phyloP scores from a whole-genome alignment of 108 stramenopile species.

The Nitzschia sp. region DNA sequence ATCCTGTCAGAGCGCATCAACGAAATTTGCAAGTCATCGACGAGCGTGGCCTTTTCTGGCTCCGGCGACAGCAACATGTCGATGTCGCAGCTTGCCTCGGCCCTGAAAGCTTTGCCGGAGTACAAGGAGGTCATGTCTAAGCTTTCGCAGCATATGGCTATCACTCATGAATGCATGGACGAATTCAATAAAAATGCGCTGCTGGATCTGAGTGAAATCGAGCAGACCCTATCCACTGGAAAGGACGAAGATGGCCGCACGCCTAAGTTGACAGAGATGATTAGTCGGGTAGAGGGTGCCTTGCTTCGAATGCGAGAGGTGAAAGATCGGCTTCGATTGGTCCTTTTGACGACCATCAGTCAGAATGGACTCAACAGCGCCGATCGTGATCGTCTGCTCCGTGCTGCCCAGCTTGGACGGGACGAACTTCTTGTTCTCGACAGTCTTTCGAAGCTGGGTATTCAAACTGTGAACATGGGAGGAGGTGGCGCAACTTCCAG shows the following conservation, averaged over 20 bases:
- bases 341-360: slow-evolving; percentile 83
- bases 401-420: slow-evolving; percentile 65
- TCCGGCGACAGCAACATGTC: slow-evolving; percentile 56
- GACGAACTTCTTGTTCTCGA: slow-evolving; percentile 59
- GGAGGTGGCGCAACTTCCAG: slow-evolving; percentile 14
- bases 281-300: slow-evolving; percentile 60
- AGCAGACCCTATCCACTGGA: slow-evolving; percentile 94
- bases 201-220: slow-evolving; percentile 84
- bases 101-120: slow-evolving; percentile 91
- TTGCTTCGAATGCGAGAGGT: slow-evolving; percentile 55
- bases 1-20: slow-evolving; percentile 71
- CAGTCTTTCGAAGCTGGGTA: slow-evolving; percentile 71
- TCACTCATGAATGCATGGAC: slow-evolving; percentile 94
- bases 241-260: slow-evolving; percentile 79
- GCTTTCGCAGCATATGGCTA: slow-evolving; percentile 91
- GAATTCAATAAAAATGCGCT: slow-evolving; percentile 67
- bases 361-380: slow-evolving; percentile 69
- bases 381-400: slow-evolving; percentile 64
- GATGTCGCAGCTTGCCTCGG: slow-evolving; percentile 88
- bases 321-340: slow-evolving; percentile 74
- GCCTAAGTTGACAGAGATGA: slow-evolving; percentile 64
- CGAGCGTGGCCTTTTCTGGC: slow-evolving; percentile 27
- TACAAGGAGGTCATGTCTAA: slow-evolving; percentile 94
- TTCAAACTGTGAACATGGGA: slow-evolving; percentile 26
- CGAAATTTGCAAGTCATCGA: slow-evolving; percentile 76